Percentiles rank a stretch among this genome's conserved stretches.
Conservation (phyloP, 768 basidiomycete species). For the Hypsizygus marmoreus region DNA sequence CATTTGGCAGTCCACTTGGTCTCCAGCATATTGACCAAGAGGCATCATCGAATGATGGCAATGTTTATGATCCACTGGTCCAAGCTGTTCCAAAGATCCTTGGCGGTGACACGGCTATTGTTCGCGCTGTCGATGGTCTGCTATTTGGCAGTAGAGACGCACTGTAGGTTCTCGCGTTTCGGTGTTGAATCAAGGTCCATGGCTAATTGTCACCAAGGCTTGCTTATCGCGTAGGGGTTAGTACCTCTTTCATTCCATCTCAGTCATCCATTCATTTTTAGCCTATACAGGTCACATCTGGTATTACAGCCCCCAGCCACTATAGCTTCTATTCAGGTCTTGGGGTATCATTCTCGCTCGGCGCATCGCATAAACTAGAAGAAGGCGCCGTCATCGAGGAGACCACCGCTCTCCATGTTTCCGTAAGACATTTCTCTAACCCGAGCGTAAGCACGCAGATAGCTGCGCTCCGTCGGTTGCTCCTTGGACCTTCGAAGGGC, state of each 20-base stretch:
- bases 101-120: conserved; percentile 51
- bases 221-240: conserved; percentile 70
- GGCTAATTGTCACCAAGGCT: conserved; percentile 39
- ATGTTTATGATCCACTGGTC: conserved; percentile 54
- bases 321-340: conserved; percentile 59
- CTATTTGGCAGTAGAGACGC: conserved; percentile 69
- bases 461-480: conserved; percentile 64
- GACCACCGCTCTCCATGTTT: conserved; percentile 65
- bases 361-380: conserved; percentile 60
- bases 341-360: conserved; percentile 65
- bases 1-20: conserved; percentile 74
- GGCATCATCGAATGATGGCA: conserved; percentile 70
- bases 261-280: background rate
- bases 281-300: conserved; percentile 55
- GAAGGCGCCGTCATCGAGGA: conserved; percentile 65
- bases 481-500: conserved; percentile 46
- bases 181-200: background rate
- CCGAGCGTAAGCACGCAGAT: conserved; percentile 82
- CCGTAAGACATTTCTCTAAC: conserved; percentile 49
- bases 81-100: conserved; percentile 48
- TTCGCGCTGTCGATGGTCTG: conserved; percentile 75
- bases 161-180: conserved; percentile 57
- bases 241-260: conserved; percentile 3
- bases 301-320: conserved; percentile 61
- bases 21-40: conserved; percentile 70